phyloP scores from a whole-genome alignment of 1,284 basidiomycete genomes.

The Ganoderma sp. region DNA sequence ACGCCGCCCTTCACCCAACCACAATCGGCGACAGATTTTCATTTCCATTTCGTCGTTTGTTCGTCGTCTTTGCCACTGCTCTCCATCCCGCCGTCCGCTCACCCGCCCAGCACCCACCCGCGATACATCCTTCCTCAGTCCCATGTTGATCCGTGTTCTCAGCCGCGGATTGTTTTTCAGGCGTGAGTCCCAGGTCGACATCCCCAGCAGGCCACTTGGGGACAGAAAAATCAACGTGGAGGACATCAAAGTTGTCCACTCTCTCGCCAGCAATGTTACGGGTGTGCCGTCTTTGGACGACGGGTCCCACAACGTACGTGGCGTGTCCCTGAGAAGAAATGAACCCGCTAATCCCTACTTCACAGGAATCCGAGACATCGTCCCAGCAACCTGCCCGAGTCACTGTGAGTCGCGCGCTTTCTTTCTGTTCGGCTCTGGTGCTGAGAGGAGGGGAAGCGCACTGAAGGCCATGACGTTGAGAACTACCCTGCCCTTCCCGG shows the following conservation, averaged over 20 bases:
- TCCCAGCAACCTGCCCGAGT: neutral
- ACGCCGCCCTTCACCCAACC: constrained; percentile 5
- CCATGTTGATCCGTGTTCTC: constrained; percentile 28
- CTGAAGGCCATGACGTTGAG: neutral
- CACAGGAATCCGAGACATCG: neutral
- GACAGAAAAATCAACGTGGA: neutral
- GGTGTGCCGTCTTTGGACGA: neutral
- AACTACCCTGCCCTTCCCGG: too few species aligned
- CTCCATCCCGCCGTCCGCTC: neutral
- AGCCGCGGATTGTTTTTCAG: constrained; percentile 25
- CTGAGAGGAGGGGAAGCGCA: neutral
- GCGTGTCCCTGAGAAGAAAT: neutral
- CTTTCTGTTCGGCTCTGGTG: neutral
- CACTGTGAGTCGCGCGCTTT: neutral
- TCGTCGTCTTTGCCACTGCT: neutral
- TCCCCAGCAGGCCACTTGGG: neutral
- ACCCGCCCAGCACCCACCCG: neutral
- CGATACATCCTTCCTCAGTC: constrained; percentile 22
- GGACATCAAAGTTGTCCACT: neutral
- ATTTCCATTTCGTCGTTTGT: neutral
- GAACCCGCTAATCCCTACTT: neutral
- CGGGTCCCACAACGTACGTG: neutral
- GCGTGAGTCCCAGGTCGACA: constrained; percentile 21
- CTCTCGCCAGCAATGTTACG: neutral
- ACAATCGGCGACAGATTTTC: neutral